These are phyloP conservation scores for Cryphonectria carpinicola DNA, from an alignment of 2,329 filamentous ascomycete species.

Conservation along the genomic window DNA sequence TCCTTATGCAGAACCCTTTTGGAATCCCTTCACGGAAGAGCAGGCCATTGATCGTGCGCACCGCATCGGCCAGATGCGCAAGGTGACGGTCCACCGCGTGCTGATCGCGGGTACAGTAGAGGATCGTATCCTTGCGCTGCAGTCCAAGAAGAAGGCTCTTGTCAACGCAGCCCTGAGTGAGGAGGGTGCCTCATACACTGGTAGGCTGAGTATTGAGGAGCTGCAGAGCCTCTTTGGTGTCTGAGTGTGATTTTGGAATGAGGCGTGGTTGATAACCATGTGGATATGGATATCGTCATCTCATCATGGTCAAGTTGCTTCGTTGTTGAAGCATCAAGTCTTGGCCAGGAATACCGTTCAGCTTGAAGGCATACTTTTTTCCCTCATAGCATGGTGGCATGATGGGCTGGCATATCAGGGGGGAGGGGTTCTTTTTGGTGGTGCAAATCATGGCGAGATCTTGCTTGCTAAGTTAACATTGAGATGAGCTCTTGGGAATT, in stretches of 20 bases:
- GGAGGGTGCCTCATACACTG: constrained; percentile 33
- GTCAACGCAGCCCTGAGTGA: constrained; percentile 80
- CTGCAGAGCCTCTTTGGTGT: constrained; percentile 21
- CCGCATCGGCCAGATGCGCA: constrained; percentile 74
- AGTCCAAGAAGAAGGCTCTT: constrained; percentile 74
- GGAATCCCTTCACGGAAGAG: constrained; percentile 88
- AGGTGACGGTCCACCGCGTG: constrained; percentile 77
- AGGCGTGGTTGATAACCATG: neutral
- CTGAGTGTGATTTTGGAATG: neutral
- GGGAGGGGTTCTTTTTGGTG: neutral
- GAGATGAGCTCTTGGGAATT: neutral
- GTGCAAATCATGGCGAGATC: neutral
- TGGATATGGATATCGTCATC: neutral
- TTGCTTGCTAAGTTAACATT: neutral
- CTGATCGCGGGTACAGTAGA: constrained; percentile 77
- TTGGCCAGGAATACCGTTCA: neutral
- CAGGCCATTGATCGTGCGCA: constrained; percentile 87
- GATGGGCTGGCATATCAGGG: neutral
- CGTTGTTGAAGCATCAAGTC: neutral
- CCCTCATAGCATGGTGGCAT: neutral
- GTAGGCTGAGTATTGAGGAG: constrained; percentile 9
- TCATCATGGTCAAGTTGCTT: neutral
- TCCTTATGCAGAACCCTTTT: constrained; percentile 68
- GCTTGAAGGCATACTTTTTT: neutral
- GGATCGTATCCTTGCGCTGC: constrained; percentile 76